phyloP scores from a whole-genome alignment of 1,284 basidiomycete species.

The Ceratobasidium sp. region DNA sequence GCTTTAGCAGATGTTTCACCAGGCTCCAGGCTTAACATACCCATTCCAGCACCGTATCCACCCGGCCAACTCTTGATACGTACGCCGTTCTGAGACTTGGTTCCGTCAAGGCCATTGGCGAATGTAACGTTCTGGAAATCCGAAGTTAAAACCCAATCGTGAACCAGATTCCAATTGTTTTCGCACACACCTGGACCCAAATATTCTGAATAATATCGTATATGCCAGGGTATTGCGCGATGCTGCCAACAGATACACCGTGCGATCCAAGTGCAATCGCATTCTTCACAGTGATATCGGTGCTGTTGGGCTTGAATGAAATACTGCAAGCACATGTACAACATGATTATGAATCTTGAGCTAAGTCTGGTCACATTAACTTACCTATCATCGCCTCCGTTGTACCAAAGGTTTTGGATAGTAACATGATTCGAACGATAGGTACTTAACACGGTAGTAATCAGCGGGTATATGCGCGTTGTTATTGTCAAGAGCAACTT shows the following conservation, averaged over 20 bases:
- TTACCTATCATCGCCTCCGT: conserved; percentile 35
- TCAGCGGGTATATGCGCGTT: neutral
- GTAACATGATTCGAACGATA: conserved; percentile 43
- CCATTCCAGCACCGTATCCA: conserved; percentile 42
- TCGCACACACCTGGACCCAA: conserved; percentile 29
- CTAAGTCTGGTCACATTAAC: neutral
- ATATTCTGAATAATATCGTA: conserved; percentile 46
- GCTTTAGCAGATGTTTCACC: neutral
- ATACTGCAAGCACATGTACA: neutral
- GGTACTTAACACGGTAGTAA: conserved; percentile 15
- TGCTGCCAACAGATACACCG: conserved; percentile 44
- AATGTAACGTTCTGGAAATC: conserved; percentile 27
- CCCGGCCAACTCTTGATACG: conserved; percentile 46
- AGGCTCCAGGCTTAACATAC: neutral
- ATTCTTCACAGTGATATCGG: conserved; percentile 39
- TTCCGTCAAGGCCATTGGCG: conserved; percentile 30
- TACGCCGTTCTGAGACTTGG: conserved; percentile 42
- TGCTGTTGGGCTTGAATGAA: conserved; percentile 45
- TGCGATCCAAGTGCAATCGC: conserved; percentile 35
- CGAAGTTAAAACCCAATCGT: neutral
- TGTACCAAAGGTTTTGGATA: conserved; percentile 38
- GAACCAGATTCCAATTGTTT: neutral
- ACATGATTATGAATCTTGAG: neutral
- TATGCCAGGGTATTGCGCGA: conserved; percentile 43
- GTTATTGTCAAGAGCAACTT: neutral